A percentile compares a stretch with the other conserved stretches of the same genome.
phyloP scores from a whole-genome alignment of 495 filamentous ascomycete species.

The Tuber calosporum region DNA sequence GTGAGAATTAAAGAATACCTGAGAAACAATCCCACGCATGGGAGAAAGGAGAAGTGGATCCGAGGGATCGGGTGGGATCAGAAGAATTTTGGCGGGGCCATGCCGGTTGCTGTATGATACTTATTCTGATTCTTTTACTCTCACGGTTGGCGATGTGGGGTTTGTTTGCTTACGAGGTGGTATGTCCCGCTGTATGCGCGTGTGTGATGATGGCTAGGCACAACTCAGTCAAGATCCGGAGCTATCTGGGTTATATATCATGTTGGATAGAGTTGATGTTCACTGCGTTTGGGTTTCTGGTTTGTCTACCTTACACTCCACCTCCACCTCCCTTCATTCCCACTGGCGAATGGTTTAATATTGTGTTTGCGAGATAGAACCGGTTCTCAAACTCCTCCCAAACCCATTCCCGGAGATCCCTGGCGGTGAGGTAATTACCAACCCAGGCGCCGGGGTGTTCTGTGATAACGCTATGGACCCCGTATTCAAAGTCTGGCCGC shows the following conservation, averaged over 20 bases:
- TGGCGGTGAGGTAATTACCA: slow-evolving; percentile 53
- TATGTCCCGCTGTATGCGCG: background rate
- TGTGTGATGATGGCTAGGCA: slow-evolving; percentile 35
- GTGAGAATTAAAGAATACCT: slow-evolving; percentile 48
- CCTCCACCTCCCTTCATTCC: background rate
- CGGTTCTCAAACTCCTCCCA: slow-evolving; percentile 53
- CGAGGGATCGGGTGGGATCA: slow-evolving; percentile 63
- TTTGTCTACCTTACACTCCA: background rate
- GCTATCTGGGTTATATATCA: slow-evolving; percentile 53
- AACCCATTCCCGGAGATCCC: slow-evolving; percentile 50
- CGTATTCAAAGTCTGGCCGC: slow-evolving; percentile 51
- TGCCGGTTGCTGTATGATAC: slow-evolving; percentile 58
- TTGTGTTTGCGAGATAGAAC: slow-evolving; percentile 31
- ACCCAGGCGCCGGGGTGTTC: slow-evolving; percentile 58
- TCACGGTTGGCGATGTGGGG: slow-evolving; percentile 24
- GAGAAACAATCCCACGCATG: slow-evolving; percentile 42
- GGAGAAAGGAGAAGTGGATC: slow-evolving; percentile 51
- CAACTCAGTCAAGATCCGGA: slow-evolving; percentile 50
- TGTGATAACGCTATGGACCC: slow-evolving; percentile 64
- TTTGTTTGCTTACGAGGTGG: slow-evolving; percentile 14
- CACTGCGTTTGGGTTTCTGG: slow-evolving; percentile 59
- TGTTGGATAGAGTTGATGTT: slow-evolving; percentile 61
- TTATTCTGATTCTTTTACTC: slow-evolving; percentile 33
- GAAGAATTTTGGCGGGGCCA: slow-evolving; percentile 50
- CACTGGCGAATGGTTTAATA: too few relatives aligned